A percentile compares a stretch with the other conserved stretches of the same genome.
phyloP scores from a whole-genome alignment of 805 yeast species.

The Brettanomyces anomalus region DNA sequence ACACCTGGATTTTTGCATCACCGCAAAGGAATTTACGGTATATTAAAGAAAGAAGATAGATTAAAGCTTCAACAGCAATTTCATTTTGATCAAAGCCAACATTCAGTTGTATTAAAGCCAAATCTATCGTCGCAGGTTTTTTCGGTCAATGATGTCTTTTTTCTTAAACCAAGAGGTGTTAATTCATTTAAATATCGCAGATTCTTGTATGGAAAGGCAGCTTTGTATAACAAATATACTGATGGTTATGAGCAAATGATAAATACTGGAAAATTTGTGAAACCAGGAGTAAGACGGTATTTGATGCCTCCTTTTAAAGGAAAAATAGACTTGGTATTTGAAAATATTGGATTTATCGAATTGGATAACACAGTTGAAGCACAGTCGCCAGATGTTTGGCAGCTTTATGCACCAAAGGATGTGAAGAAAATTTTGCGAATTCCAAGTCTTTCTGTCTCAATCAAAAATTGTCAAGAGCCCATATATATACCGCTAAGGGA shows the following conservation, averaged over 20 bases:
- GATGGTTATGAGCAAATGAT: background rate
- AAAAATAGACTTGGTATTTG: conserved; percentile 2
- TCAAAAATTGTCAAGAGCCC: background rate
- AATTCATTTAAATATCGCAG: background rate
- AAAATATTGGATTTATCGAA: conserved; percentile 2
- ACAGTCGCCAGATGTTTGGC: background rate
- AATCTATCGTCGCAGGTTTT: background rate
- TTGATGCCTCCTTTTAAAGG: conserved; percentile 2
- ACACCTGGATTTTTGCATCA: conserved; percentile 22
- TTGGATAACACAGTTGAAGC: background rate
- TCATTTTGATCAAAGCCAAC: background rate
- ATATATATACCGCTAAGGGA: background rate
- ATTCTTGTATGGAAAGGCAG: conserved; percentile 2
- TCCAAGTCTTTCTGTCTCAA: background rate
- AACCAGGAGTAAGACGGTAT: background rate
- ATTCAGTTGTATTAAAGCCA: background rate
- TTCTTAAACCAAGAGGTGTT: conserved; percentile 1
- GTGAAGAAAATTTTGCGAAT: conserved; percentile 1
- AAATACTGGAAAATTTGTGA: background rate
- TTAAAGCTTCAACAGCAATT: background rate
- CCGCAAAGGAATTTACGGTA: conserved; percentile 14
- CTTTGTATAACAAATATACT: background rate
- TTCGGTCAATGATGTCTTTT: conserved; percentile 2
- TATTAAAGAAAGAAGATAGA: conserved; percentile 4
- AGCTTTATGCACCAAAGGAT: conserved; percentile 2